phyloP scores from a whole-genome alignment of 257 asterid genomes.

The Eucommia ulmoides region DNA sequence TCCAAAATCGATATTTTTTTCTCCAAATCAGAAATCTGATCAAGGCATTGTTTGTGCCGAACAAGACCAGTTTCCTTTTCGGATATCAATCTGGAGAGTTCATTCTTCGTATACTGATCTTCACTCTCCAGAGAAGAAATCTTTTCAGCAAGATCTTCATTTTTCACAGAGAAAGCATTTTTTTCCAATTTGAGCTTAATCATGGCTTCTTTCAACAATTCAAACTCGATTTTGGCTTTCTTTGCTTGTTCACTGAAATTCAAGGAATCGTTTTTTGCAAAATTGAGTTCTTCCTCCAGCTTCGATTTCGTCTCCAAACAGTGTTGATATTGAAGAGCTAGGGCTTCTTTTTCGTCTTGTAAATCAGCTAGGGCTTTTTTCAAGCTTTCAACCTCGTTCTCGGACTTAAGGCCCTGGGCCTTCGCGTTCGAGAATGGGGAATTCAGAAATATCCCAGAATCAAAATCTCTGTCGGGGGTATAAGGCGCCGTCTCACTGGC shows the following conservation, averaged over 20 bases:
- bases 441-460: conserved; percentile 22
- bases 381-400: conserved; percentile 44
- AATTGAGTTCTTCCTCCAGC: conserved; percentile 40
- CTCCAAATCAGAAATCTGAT: conserved; percentile 47
- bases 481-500: conserved; percentile 26
- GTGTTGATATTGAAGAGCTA: conserved; percentile 45
- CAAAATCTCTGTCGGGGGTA: conserved; percentile 36
- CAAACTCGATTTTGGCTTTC: conserved; percentile 57
- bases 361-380: conserved; percentile 44
- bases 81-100: conserved; percentile 39
- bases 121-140: conserved; percentile 40
- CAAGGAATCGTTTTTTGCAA: conserved; percentile 46
- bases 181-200: conserved; percentile 50
- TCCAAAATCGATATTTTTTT: conserved; percentile 26
- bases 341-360: conserved; percentile 51
- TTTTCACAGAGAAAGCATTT: conserved; percentile 34
- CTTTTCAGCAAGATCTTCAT: conserved; percentile 32
- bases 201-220: conserved; percentile 51
- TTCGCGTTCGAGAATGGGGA: conserved; percentile 33
- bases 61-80: conserved; percentile 34
- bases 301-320: conserved; percentile 46
- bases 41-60: conserved; percentile 32
- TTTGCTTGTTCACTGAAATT: conserved; percentile 40
- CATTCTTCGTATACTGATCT: conserved; percentile 32
- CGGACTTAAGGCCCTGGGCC: conserved; percentile 43